Percentiles rank a stretch among this genome's conserved stretches.
Conservation (phyloP, 2,329 filamentous ascomycete species). For the Aurifilum marmelostoma region DNA sequence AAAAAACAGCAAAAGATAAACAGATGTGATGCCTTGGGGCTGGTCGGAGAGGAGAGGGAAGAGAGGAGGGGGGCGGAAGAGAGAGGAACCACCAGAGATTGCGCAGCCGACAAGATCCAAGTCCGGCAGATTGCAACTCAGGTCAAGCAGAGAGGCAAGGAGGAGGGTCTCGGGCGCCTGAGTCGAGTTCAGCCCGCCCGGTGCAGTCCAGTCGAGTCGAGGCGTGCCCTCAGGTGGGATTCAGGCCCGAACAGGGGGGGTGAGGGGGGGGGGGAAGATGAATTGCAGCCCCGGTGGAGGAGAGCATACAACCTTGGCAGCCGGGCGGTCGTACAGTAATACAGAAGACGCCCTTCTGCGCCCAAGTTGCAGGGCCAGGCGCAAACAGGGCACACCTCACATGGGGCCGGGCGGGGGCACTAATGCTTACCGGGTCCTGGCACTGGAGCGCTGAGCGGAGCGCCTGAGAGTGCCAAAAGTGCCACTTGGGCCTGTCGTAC, state of each 20-base stretch:
- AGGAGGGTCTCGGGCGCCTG: not conserved
- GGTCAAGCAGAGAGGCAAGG: not conserved
- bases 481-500: not conserved
- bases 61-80: not conserved
- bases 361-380: not conserved
- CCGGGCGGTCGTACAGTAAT: not conserved
- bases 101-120: not conserved
- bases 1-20: too few relatives aligned
- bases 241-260: constrained; percentile 1
- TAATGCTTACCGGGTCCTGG: constrained; percentile 5
- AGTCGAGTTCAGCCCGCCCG: not conserved
- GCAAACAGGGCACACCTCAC: constrained; percentile 2
- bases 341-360: not conserved
- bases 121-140: constrained; percentile 3
- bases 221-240: constrained; percentile 6
- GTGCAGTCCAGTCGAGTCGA: not conserved
- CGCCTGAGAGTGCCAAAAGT: not conserved
- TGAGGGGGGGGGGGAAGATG: not conserved
- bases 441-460: not conserved
- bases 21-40: not conserved
- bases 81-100: not conserved
- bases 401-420: constrained; percentile 2
- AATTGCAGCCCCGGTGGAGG: not conserved
- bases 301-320: not conserved
- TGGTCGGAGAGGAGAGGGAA: not conserved